Base-by-base conservation (phyloP, 352 stramenopile species). In the Phytophthora palmivora region DNA sequence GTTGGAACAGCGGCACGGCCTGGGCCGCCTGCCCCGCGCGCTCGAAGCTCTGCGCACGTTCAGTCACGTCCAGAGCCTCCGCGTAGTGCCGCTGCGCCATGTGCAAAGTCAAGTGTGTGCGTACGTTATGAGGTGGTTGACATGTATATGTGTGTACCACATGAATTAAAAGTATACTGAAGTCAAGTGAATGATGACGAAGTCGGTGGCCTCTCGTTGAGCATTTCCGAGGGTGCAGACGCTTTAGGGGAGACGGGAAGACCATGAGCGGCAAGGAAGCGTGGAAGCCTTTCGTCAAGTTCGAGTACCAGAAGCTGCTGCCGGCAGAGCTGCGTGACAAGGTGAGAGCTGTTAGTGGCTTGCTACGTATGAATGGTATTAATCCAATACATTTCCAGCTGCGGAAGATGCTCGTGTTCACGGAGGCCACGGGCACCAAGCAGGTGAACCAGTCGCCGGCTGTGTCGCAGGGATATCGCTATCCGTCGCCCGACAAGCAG, bases 261-360 rank as follows among this genome's bases (percentile, higher is more conserved):
- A 70, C 26, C 50, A 93, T 88, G 78, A 93, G 78, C 79, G 82
- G 87, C 41, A 78, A 74, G 44, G 58, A 76, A 34, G 72, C 64
- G 69, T 95, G 82, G 81, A 78, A 91, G 72, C 86, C 86, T 24
- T 95, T 93, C 67, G 88, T 91, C 69, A 83, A 82, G 67, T 93
- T 92, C 68, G 67, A 78, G 72, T 91, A 89, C 71, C 68, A 87
- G 69, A 79, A 84, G 22, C 69, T 92, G 47, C 72, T 95, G 67
- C 79, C 84, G 41, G 72, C 73, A 15, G 73, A 84, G 42, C 61
- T 91, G 52, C 86, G 86, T 48, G 73, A 89, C 69, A 89, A 88
- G 67, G 79, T 90, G 52, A 38, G 67, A 49, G 43, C 7, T 43
- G 11, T 6, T 43, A 5, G 22, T 41, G 10, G 3, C 24, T 19